Evolutionary conservation across 495 filamentous ascomycete genomes (phyloP), one percentile per base, ranked within the genome.

Genomic region (Daldinia vernicosa): DNA sequence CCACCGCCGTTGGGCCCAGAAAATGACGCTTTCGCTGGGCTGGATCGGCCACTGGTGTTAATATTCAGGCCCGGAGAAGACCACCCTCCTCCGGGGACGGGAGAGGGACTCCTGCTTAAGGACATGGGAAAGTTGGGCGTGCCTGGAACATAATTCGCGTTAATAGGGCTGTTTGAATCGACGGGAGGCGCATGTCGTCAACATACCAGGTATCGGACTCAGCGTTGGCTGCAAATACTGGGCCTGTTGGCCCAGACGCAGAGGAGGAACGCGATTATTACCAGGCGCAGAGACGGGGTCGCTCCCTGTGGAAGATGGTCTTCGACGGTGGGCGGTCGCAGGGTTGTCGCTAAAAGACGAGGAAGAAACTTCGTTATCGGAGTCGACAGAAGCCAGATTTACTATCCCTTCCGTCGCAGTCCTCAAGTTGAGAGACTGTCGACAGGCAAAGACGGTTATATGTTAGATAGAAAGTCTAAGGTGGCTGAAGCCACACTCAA

Each of bases 71-170:
- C 93, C 19, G 93, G 93, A 80, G 89, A 95, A 63, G 92, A 88
- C 93, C 94, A 97, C 71, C 93, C 93, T 74, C 91, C 92, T 71
- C 91, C 91, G 68, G 87, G 88, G 60, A 87, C 86, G 66, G 93
- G 93, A 54, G 92, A 95, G 52, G 93, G 93, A 74, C 92, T 95
- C 80, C 92, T 88, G 60, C 92, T 94, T 61, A 93, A 80, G 71
- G 93, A 92, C 93, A 97, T 96, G 69, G 82, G 78, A 67, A 70
- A 69, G 55, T 76, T 82, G 24, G 84, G 83, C 32, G 82, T 86
- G 64, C 81, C 84, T 83, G 61, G 39, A 55, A 61, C 67, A 33
- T 53, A 32, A 43, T 37, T 35, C 19, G 64, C 51, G 63, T 76
- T 58, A 73, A 60, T 45, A 55, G 45, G 28, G 28, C 32, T 47